phyloP scores from a whole-genome alignment of 2,329 filamentous ascomycete species.

The Calonectria leucothoes region DNA sequence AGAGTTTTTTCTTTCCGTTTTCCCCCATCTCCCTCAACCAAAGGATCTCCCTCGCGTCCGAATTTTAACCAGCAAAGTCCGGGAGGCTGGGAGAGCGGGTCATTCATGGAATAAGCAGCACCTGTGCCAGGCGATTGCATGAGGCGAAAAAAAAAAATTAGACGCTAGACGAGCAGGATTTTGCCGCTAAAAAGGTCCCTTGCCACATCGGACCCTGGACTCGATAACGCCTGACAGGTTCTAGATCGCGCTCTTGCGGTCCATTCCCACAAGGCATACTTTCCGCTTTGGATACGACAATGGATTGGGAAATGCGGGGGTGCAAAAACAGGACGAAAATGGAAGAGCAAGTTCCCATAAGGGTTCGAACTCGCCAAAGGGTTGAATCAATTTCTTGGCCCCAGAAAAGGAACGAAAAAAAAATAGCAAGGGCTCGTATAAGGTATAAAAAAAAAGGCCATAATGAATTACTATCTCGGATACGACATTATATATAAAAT shows the following conservation, averaged over 20 bases:
- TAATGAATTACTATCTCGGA: neutral
- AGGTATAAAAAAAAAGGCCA: neutral
- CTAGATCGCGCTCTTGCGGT: neutral
- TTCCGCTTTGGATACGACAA: neutral
- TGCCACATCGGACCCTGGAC: neutral
- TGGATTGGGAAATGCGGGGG: neutral
- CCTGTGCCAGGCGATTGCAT: neutral
- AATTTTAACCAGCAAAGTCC: neutral
- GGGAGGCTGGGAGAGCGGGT: slow-evolving; percentile 2
- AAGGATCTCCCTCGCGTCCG: neutral
- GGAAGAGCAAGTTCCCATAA: no score
- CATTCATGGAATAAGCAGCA: neutral
- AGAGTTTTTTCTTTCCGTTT: neutral
- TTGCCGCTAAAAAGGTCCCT: neutral
- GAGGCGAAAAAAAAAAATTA: neutral
- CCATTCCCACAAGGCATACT: neutral
- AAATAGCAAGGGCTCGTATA: neutral
- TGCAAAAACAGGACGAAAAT: neutral
- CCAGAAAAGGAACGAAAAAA: no score
- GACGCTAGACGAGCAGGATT: neutral
- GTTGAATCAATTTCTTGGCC: no score
- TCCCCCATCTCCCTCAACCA: neutral
- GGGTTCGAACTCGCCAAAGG: no score
- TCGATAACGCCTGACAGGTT: neutral
- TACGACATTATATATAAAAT: neutral